Conservation (phyloP, 345 rosid species). For the Pistacia atlantica region DNA sequence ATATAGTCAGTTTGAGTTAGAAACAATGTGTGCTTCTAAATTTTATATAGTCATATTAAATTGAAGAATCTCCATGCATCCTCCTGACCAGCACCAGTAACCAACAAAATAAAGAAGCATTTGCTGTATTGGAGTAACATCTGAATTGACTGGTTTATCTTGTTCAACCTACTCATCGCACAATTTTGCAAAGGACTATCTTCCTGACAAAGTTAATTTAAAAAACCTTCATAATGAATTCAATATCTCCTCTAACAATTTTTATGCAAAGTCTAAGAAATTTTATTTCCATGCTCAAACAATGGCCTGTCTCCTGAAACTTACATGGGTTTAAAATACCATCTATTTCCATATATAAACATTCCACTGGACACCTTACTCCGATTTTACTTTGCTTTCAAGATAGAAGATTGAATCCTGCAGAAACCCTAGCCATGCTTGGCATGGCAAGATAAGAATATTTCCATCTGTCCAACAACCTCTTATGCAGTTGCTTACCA, state of each 20-base stretch:
- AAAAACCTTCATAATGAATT: too few species aligned
- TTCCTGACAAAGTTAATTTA: too few species aligned
- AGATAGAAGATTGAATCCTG: background rate
- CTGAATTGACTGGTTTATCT: background rate
- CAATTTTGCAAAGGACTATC: background rate
- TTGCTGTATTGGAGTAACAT: background rate
- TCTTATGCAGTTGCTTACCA: background rate
- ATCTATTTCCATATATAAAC: background rate
- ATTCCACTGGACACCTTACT: background rate
- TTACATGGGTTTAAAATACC: background rate
- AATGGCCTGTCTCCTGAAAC: background rate
- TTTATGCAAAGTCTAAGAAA: background rate
- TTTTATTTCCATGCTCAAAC: background rate
- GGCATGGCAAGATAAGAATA: background rate
- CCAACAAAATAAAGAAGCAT: background rate
- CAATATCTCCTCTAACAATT: background rate
- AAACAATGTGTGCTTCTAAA: background rate
- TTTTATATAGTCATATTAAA: too few species aligned
- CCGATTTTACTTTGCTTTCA: background rate
- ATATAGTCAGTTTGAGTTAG: background rate
- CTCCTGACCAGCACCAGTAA: background rate
- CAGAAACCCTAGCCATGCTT: background rate
- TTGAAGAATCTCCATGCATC: background rate
- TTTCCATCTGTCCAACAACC: background rate
- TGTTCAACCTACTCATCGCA: background rate